Conservation (phyloP, 108 stramenopile genomes). For the Fistulifera pelliculosa region DNA sequence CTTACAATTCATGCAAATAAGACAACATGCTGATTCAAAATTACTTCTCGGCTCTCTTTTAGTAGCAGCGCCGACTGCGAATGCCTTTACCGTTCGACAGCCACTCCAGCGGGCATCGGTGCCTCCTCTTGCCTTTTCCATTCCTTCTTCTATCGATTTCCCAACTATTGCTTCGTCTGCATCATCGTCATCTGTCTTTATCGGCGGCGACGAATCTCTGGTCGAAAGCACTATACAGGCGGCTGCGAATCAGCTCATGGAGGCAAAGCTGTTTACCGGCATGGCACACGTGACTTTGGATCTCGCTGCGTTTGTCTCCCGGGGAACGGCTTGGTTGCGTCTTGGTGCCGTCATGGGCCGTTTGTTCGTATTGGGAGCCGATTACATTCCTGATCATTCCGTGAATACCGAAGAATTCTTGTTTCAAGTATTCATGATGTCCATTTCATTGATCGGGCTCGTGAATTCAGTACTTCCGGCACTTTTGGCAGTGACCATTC, state of each 20-base stretch:
- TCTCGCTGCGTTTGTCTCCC: constrained; percentile 9
- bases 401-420: constrained; percentile 13
- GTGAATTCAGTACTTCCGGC: background rate
- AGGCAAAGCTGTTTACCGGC: constrained; percentile 15
- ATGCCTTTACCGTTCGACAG: no score
- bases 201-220: no score
- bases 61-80: no score
- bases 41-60: no score
- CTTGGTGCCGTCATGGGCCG: constrained; percentile 14
- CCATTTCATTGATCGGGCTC: constrained; percentile 2
- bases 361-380: constrained; percentile 12
- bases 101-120: no score
- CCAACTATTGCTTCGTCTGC: no score
- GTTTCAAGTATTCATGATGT: constrained; percentile 19
- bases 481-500: background rate
- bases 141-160: no score
- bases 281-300: constrained; percentile 20
- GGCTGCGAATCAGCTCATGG: constrained; percentile 5
- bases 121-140: no score
- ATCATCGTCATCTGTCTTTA: no score
- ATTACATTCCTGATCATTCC: constrained; percentile 22
- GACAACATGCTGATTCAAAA: no score
- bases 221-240: no score
- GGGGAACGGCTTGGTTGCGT: constrained; percentile 9
- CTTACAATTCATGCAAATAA: no score